Percentiles rank a stretch among this genome's conserved stretches.
phyloP scores from a whole-genome alignment of 257 asterid species.

The Gynochthodes officinalis region DNA sequence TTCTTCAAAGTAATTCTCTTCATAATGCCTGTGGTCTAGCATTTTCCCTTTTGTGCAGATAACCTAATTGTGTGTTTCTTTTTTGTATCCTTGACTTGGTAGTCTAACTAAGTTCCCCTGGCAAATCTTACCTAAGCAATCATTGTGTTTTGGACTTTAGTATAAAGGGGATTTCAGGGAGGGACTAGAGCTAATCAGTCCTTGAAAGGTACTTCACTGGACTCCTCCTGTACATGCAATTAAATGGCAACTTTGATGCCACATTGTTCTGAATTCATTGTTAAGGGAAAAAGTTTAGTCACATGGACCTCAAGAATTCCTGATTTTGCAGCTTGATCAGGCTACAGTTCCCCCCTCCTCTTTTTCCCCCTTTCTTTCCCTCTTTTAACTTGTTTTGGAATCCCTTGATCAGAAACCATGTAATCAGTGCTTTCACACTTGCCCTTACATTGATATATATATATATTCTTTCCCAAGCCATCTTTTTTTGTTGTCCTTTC shows the following conservation, averaged over 20 bases:
- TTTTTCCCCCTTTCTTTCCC: too few species aligned
- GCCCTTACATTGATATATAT: neutral
- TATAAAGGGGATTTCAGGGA: neutral
- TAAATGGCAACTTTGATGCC: neutral
- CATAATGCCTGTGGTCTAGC: neutral
- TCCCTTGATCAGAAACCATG: neutral
- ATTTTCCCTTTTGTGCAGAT: neutral
- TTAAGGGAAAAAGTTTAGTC: neutral
- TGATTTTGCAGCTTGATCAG: neutral
- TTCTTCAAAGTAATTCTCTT: neutral
- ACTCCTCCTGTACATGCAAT: neutral
- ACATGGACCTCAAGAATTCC: neutral
- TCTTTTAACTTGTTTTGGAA: neutral
- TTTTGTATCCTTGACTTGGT: neutral
- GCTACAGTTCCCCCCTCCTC: too few species aligned
- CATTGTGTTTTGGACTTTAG: neutral
- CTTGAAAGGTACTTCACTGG: neutral
- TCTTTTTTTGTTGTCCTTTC: neutral
- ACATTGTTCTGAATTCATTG: neutral
- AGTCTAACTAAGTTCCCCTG: neutral
- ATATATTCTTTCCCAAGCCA: neutral
- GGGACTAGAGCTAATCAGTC: neutral
- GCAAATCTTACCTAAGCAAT: neutral
- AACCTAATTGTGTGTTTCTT: neutral
- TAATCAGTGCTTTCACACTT: neutral